Evolutionary conservation across 2,329 filamentous ascomycete species (phyloP), one percentile per base, ranked within the genome.

Genomic region (Akanthomyces dipterigenus): DNA sequence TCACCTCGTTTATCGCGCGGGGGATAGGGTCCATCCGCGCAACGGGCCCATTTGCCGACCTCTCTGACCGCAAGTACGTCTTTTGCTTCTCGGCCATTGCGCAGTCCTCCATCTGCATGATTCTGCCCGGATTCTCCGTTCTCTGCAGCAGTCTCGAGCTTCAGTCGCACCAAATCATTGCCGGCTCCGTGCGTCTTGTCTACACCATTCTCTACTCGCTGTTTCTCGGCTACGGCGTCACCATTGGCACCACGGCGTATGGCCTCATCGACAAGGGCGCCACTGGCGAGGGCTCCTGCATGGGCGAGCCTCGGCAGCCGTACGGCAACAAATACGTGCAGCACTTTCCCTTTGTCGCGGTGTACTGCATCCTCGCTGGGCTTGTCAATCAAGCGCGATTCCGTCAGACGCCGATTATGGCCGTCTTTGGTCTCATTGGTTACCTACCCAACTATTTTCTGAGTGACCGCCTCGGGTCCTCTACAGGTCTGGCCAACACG

Each of bases 171-270:
- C 84, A 84, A 64, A 79, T 88, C 49, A 80, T 88, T 2, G 83
- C 86, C 0, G 86, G 86, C 0, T 87, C 84, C 0, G 85, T 88
- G 12, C 82, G 86, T n/a, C 85, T 88, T 78, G 84, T 88, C 5
- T 88, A 88, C 64, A 83, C 85, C n/a, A 83, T 88, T 64, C 85
- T 88, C 49, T 88, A 88, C 71, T 86, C 85, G 0, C 75, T 88
- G 0, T 86, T 88, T 65, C 79, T 88, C 2, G 85, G 85, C 1
- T 88, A 87, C 67, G 86, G 86, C 11, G 85, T 88, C 60, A 87
- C 85, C 3, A 81, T 87, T 49, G 84, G 84, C 34, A 82, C 82
- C 0, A 78, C 82, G 2, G 75, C 86, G 16, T 86, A 86, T 67
- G 84, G 83, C 2, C 75, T 81, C 26, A 77, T 85, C 43, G 82